Evolutionary conservation across 2,329 filamentous ascomycete species (phyloP), one percentile per base, ranked within the genome.

Genomic region (Alternaria sp.): DNA sequence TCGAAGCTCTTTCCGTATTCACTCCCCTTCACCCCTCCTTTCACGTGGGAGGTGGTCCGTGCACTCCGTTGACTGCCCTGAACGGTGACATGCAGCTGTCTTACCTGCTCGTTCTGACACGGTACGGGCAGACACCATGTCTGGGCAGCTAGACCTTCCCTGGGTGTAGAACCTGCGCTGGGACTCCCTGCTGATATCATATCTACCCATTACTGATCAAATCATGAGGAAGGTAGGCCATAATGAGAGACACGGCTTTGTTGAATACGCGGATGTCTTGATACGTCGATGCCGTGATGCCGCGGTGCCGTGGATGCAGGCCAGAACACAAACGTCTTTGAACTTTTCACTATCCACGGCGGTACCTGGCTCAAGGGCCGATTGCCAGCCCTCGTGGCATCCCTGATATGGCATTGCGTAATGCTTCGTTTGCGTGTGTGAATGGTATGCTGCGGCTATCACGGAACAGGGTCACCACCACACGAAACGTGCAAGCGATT

Each of bases 31-130:
- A 43, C 59, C 55, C 60, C 60, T 59, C 56, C 19, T 32, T 50
- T 59, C 60, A 62, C 60, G 60, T 62, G 60, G 28, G 21, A 13
- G 8, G 13, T n/a, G 51, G 59, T 36, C 54, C 59, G 59, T 61
- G 59, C 59, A 17, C 25, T n/a, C 6, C 54, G 6, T 40, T 32
- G 28, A 19, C 13, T 32, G 28, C 32, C 13, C 46, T 36, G 32
- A 40, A 46, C 9, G 9, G 57, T 60, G 57, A 21, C 57, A 17
- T 47, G 49, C 49, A 52, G 49, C 49, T 25, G 17, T 15, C 28
- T 32, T 51, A 36, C 30, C 19, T 52, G 19, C 49, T 52, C 30
- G 17, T 52, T 52, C 36, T 8, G 36, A 21, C 8, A 40, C 49
- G 15, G 36, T 40, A 17, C 36, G 36, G 36, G 36, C 36, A 40